Evolutionary conservation across 140 eudicot species (phyloP).

Genomic region (Cichorium intybus): DNA sequence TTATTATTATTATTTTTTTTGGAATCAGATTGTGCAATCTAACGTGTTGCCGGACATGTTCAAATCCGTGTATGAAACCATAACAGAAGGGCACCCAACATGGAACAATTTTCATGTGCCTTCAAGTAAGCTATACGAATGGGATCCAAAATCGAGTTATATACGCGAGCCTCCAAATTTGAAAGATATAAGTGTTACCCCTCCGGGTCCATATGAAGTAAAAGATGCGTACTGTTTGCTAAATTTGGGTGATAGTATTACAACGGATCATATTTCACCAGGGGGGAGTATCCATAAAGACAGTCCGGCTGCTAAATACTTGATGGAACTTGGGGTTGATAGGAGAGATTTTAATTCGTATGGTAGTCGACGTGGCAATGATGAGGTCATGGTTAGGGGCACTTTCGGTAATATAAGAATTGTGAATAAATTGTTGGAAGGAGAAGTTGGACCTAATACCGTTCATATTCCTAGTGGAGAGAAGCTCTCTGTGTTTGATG

Average conservation of each 20-base stretch:
- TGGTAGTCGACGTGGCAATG: conserved; percentile 69
- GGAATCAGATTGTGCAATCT: conserved; percentile 51
- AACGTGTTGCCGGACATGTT: conserved; percentile 68
- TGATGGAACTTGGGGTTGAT: conserved; percentile 59
- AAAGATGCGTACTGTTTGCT: conserved; percentile 60
- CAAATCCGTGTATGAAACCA: conserved; percentile 63
- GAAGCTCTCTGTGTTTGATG: conserved; percentile 55
- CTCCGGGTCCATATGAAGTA: conserved; percentile 60
- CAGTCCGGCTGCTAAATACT: conserved; percentile 64
- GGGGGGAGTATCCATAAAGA: conserved; percentile 69
- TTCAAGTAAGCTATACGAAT: conserved; percentile 38
- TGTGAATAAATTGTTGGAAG: conserved; percentile 54
- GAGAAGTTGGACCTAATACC: conserved; percentile 76
- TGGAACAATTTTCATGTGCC: conserved; percentile 62
- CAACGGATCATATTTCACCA: conserved; percentile 72
- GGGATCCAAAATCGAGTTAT: conserved; percentile 65
- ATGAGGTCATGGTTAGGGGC: conserved; percentile 70
- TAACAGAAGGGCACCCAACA: conserved; percentile 54
- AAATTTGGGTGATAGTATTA: conserved; percentile 66
- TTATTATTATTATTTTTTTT: background rate
- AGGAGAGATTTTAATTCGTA: conserved; percentile 62
- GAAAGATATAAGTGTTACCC: conserved; percentile 53
- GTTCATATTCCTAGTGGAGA: conserved; percentile 61
- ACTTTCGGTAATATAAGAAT: conserved; percentile 61
- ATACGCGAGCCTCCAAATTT: conserved; percentile 68